phyloP scores from a whole-genome alignment of 2,329 filamentous ascomycete species.

The Nectriaceae sp. region DNA sequence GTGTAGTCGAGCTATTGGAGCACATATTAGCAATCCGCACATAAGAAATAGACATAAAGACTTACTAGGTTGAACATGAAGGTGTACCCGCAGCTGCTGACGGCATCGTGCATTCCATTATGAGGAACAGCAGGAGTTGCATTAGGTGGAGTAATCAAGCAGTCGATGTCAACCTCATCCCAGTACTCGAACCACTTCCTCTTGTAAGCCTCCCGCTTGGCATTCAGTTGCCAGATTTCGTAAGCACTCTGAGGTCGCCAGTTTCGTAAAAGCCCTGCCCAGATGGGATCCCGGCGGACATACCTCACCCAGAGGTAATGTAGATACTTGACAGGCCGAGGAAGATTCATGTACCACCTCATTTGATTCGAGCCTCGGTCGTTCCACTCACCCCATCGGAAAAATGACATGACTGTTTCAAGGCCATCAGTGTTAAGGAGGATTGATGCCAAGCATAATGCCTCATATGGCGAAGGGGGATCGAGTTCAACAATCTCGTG shows the following conservation, averaged over 20 bases:
- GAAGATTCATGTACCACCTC: conserved; percentile 71
- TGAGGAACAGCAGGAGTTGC: conserved; percentile 89
- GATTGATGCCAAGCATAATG: conserved; percentile 73
- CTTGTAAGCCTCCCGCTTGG: conserved; percentile 75
- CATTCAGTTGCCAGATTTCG: conserved; percentile 82
- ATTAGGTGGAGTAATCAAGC: conserved; percentile 82
- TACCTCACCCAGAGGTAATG: conserved; percentile 92
- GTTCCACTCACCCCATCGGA: conserved; percentile 75
- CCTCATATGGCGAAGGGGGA: conserved; percentile 73
- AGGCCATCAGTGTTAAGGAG: conserved; percentile 86
- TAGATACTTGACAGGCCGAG: conserved; percentile 75
- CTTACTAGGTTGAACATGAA: conserved; percentile 87
- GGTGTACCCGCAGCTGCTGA: conserved; percentile 88
- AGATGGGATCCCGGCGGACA: conserved; percentile 71
- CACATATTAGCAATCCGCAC: conserved; percentile 4
- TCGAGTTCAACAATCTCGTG: conserved; percentile 70
- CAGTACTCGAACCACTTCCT: conserved; percentile 84
- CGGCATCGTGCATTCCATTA: conserved; percentile 80
- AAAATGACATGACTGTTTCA: conserved; percentile 74
- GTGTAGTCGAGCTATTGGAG: conserved; percentile 74
- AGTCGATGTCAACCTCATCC: conserved; percentile 71
- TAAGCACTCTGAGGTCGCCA: conserved; percentile 74
- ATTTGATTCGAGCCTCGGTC: conserved; percentile 79
- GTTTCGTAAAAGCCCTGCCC: conserved; percentile 74
- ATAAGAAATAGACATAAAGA: conserved; percentile 7